phyloP scores from a whole-genome alignment of 768 basidiomycete species.

The Cystoderma amianthinum region DNA sequence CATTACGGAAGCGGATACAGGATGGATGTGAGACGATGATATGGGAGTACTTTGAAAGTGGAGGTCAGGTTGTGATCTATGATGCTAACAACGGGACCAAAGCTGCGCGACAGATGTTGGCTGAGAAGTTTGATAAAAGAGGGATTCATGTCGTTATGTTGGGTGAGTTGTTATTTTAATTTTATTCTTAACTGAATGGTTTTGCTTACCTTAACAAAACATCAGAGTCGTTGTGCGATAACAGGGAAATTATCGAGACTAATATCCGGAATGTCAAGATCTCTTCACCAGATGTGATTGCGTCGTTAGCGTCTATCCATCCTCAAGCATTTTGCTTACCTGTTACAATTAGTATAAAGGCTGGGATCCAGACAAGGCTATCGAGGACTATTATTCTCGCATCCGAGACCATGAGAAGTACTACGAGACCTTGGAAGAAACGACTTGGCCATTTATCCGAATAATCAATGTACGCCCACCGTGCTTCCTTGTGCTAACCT shows the following conservation, averaged over 20 bases:
- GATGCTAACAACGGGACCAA: slow-evolving; percentile 93
- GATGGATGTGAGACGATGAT: slow-evolving; percentile 86
- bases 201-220: background rate
- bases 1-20: slow-evolving; percentile 65
- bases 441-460: slow-evolving; percentile 88
- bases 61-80: slow-evolving; percentile 97
- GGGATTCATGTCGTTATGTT: slow-evolving; percentile 93
- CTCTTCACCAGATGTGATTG: slow-evolving; percentile 85
- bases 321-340: no score
- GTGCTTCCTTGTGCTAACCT: background rate
- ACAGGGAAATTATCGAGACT: slow-evolving; percentile 85
- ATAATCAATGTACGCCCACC: slow-evolving; percentile 72
- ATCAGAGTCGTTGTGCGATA: slow-evolving; percentile 85
- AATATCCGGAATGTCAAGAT: slow-evolving; percentile 98
- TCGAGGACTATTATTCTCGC: slow-evolving; percentile 87
- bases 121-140: slow-evolving; percentile 77
- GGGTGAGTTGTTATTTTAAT: slow-evolving; percentile 41
- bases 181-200: background rate
- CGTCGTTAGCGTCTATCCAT: no score
- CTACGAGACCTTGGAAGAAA: slow-evolving; percentile 90
- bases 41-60: slow-evolving; percentile 77
- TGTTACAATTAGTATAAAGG: slow-evolving; percentile 61
- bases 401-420: slow-evolving; percentile 81
- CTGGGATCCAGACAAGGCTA: slow-evolving; percentile 90
- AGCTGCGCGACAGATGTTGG: slow-evolving; percentile 58